Percentiles rank a stretch among this genome's conserved stretches.
These are phyloP conservation scores for Thamnidium elegans DNA, from an alignment of 192 early-diverging fungal genomes.

Conservation along the genomic window DNA sequence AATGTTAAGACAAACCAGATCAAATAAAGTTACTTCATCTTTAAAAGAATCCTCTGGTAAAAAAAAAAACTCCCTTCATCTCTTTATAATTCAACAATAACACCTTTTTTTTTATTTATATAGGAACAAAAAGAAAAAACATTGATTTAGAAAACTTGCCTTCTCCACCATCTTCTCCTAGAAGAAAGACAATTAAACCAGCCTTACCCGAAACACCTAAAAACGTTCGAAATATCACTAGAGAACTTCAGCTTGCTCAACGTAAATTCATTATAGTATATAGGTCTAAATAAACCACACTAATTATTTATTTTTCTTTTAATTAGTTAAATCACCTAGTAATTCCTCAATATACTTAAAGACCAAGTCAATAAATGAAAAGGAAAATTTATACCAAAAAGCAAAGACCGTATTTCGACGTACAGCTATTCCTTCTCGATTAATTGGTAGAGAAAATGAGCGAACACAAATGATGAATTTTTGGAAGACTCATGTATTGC, in stretches of 20 bases:
- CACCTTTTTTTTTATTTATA: background rate
- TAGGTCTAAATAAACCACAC: background rate
- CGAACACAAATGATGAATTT: conserved; percentile 50
- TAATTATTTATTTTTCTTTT: conserved; percentile 6
- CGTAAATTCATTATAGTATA: no score
- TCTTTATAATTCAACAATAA: background rate
- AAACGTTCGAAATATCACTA: conserved; percentile 16
- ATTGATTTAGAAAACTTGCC: conserved; percentile 8
- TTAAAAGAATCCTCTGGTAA: background rate
- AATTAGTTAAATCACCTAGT: background rate
- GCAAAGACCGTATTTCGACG: conserved; percentile 52
- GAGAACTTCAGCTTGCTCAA: conserved; percentile 15
- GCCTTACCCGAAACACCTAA: background rate
- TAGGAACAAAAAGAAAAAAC: conserved; percentile 9
- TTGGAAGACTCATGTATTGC: conserved; percentile 47
- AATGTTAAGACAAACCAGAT: conserved; percentile 10
- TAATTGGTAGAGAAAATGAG: conserved; percentile 67
- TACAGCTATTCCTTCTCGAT: conserved; percentile 51
- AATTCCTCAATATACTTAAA: background rate
- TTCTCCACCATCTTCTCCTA: conserved; percentile 19
- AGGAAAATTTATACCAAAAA: conserved; percentile 14
- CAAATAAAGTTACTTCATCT: background rate
- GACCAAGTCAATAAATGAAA: background rate
- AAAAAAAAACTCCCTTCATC: background rate
- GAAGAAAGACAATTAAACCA: background rate